A percentile compares a stretch with the other conserved stretches of the same genome.
phyloP scores from a whole-genome alignment of 2,329 filamentous ascomycete species.

The Arthrobotrys megalospora region DNA sequence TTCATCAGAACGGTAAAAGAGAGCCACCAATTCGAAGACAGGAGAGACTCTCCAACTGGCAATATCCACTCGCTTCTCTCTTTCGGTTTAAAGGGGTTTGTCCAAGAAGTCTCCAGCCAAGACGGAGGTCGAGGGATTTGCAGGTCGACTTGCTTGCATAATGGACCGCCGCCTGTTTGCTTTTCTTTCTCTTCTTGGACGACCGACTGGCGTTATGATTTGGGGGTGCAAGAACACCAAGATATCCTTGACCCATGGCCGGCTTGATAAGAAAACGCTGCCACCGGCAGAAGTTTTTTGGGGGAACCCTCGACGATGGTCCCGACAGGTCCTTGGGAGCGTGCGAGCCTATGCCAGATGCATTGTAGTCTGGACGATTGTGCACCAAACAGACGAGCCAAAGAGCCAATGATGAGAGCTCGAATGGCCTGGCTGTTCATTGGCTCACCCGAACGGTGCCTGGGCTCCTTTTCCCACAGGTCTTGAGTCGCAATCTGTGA shows the following conservation, averaged over 20 bases:
- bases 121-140: constrained; percentile 61
- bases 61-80: constrained; percentile 13
- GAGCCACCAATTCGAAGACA: background rate
- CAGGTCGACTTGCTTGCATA: constrained; percentile 48
- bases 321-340: constrained; percentile 11
- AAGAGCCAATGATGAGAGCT: constrained; percentile 39
- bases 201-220: constrained; percentile 9
- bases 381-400: constrained; percentile 15
- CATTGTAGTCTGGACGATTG: constrained; percentile 32
- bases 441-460: constrained; percentile 39
- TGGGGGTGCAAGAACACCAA: constrained; percentile 51
- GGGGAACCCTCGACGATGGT: background rate
- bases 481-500: constrained; percentile 53
- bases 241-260: constrained; percentile 49
- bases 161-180: constrained; percentile 39
- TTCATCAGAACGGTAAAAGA: constrained; percentile 19
- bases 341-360: constrained; percentile 32
- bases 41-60: background rate
- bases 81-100: constrained; percentile 32
- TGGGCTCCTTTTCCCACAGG: constrained; percentile 31
- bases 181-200: constrained; percentile 33
- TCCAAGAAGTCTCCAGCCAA: constrained; percentile 26
- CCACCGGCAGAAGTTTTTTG: constrained; percentile 49
- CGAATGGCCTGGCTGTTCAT: constrained; percentile 37
- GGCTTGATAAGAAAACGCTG: constrained; percentile 59